Conservation (phyloP, 768 basidiomycete genomes). For the Sporobolomyces roseus region DNA sequence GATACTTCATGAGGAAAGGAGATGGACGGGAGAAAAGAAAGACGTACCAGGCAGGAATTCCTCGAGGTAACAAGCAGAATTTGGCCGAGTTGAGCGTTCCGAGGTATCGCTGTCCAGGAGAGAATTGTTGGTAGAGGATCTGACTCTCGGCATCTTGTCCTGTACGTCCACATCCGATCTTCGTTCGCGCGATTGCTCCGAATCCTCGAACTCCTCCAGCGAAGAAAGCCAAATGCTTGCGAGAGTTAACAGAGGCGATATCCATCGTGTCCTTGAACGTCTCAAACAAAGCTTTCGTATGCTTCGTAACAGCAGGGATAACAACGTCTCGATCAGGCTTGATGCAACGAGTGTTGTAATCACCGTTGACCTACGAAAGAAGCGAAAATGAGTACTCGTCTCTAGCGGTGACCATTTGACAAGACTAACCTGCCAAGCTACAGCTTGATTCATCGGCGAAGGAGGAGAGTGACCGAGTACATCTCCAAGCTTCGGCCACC, state of each 20-base stretch:
- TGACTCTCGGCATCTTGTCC: constrained; percentile 16
- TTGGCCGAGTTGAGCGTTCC: constrained; percentile 40
- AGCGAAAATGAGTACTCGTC: background rate
- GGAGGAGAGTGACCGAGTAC: constrained; percentile 41
- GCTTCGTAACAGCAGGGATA: constrained; percentile 42
- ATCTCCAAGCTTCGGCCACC: constrained; percentile 43
- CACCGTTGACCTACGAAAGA: constrained; percentile 41
- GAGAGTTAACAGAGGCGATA: constrained; percentile 25
- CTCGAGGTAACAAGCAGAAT: constrained; percentile 45
- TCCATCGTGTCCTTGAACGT: constrained; percentile 28
- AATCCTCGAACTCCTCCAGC: constrained; percentile 41
- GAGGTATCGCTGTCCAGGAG: constrained; percentile 39
- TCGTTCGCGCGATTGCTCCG: constrained; percentile 41
- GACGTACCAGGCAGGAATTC: constrained; percentile 42
- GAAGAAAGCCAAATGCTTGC: constrained; percentile 43
- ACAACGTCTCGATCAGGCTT: constrained; percentile 44
- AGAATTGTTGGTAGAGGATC: constrained; percentile 41
- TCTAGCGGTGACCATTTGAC: too few species aligned
- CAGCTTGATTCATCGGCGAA: constrained; percentile 43
- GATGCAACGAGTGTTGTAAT: constrained; percentile 45
- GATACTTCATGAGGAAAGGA: constrained; percentile 32
- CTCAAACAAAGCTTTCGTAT: constrained; percentile 37
- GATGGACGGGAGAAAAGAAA: background rate
- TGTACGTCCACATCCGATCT: constrained; percentile 38
- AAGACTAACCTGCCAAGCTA: constrained; percentile 42